These are phyloP conservation scores for Fusarium redolens DNA, from an alignment of 2,329 filamentous ascomycete species.

Conservation along the genomic window DNA sequence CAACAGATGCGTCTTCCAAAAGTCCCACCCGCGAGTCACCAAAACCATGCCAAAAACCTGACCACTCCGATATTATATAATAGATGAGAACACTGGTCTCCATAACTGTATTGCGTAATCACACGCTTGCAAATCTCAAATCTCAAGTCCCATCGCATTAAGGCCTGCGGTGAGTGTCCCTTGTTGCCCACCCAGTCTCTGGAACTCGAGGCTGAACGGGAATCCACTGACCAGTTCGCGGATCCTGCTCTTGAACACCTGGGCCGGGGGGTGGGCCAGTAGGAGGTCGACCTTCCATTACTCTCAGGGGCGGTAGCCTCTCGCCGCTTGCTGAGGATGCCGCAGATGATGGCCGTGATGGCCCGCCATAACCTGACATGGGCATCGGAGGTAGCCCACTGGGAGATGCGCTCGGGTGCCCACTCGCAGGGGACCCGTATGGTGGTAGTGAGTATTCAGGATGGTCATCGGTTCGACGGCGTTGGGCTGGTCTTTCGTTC, in stretches of 20 bases:
- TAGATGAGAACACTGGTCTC: conserved; percentile 25
- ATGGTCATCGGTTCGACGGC: conserved; percentile 61
- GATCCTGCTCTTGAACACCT: conserved; percentile 50
- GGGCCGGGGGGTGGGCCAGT: conserved; percentile 42
- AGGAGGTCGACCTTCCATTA: conserved; percentile 54
- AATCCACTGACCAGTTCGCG: conserved; percentile 52
- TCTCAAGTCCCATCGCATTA: conserved; percentile 31
- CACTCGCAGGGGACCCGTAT: conserved; percentile 50
- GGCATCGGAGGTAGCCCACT: conserved; percentile 57
- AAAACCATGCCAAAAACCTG: conserved; percentile 32
- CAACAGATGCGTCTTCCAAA: conserved; percentile 46
- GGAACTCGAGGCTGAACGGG: conserved; percentile 47
- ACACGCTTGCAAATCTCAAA: conserved; percentile 9
- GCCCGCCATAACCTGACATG: conserved; percentile 51
- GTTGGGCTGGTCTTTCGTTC: conserved; percentile 59
- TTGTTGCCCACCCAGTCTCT: conserved; percentile 54
- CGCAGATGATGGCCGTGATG: conserved; percentile 53
- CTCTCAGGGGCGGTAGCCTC: conserved; percentile 60
- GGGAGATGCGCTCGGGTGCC: conserved; percentile 48
- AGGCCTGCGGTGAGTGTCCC: conserved; percentile 39
- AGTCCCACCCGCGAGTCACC: conserved; percentile 38
- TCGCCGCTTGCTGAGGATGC: conserved; percentile 54
- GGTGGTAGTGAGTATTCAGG: conserved; percentile 55
- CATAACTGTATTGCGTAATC: not conserved
- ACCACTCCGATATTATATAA: conserved; percentile 40